A percentile compares a stretch with the other conserved stretches of the same genome.
These are phyloP conservation scores for Mrakia gelida DNA, from an alignment of 768 basidiomycete genomes.

Conservation along the genomic window DNA sequence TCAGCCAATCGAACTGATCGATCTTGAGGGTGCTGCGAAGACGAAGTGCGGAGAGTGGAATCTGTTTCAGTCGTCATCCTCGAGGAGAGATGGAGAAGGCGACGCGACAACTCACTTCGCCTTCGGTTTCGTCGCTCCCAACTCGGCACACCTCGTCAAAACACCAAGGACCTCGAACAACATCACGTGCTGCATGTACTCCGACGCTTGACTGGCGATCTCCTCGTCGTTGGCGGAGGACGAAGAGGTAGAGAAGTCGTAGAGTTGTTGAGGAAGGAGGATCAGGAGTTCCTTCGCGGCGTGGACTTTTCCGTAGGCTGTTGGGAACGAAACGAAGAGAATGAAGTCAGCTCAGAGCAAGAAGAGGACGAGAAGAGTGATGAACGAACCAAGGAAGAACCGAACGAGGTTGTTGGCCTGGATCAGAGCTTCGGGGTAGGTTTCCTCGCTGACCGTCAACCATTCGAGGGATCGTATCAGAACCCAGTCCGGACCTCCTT, in stretches of 20 bases:
- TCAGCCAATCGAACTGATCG: slow-evolving; percentile 43
- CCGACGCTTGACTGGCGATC: slow-evolving; percentile 35
- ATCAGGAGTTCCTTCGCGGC: slow-evolving; percentile 51
- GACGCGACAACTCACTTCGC: slow-evolving; percentile 34
- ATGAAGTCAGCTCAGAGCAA: background rate
- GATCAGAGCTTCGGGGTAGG: slow-evolving; percentile 71
- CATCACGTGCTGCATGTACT: slow-evolving; percentile 38
- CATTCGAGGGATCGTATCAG: slow-evolving; percentile 88
- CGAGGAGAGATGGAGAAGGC: background rate
- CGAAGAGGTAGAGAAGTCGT: slow-evolving; percentile 30
- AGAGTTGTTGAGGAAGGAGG: slow-evolving; percentile 38
- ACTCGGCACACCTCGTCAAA: slow-evolving; percentile 38
- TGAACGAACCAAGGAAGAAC: slow-evolving; percentile 73
- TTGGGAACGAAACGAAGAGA: background rate
- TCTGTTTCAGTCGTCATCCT: background rate
- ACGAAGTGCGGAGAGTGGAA: background rate
- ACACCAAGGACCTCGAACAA: slow-evolving; percentile 40
- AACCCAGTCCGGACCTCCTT: slow-evolving; percentile 41
- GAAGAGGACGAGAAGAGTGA: background rate
- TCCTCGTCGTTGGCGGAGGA: slow-evolving; percentile 32
- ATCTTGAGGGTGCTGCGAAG: slow-evolving; percentile 39
- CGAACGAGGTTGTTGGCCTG: slow-evolving; percentile 84
- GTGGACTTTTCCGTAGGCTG: slow-evolving; percentile 69
- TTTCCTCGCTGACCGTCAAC: slow-evolving; percentile 73
- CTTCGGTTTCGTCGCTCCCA: slow-evolving; percentile 37